Conservation (phyloP, 2,329 filamentous ascomycete species). For the Tolypocladium album region DNA sequence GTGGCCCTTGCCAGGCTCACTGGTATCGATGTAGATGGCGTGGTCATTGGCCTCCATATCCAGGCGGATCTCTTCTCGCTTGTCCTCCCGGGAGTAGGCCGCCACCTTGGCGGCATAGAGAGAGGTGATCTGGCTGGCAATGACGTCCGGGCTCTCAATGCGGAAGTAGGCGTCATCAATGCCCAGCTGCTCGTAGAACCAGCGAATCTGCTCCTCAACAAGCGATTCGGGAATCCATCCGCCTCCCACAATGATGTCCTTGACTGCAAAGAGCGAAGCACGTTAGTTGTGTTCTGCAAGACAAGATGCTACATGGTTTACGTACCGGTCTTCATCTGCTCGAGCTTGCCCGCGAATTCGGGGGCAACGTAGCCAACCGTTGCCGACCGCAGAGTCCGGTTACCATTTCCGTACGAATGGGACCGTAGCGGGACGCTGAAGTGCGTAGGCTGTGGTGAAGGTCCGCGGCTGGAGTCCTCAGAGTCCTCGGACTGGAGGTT, state of each 20-base stretch:
- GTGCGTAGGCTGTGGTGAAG: slow-evolving; percentile 83
- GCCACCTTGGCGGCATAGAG: slow-evolving; percentile 96
- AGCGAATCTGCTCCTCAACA: slow-evolving; percentile 75
- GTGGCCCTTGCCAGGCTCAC: slow-evolving; percentile 71
- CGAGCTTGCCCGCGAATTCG: slow-evolving; percentile 82
- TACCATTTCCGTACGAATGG: slow-evolving; percentile 45
- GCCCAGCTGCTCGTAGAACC: slow-evolving; percentile 97
- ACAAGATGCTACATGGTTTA: not conserved
- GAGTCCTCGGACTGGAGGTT: slow-evolving; percentile 28
- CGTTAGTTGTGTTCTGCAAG: not conserved
- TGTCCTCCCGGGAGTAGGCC: slow-evolving; percentile 85
- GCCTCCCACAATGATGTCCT: slow-evolving; percentile 65
- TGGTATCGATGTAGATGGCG: slow-evolving; percentile 97
- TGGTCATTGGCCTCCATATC: slow-evolving; percentile 94
- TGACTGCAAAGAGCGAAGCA: slow-evolving; percentile 43
- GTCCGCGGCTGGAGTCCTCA: slow-evolving; percentile 44
- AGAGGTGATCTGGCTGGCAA: slow-evolving; percentile 89
- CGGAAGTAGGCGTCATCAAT: slow-evolving; percentile 99
- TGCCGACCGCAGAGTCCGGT: slow-evolving; percentile 72
- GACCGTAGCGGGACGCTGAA: slow-evolving; percentile 56
- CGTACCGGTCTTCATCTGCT: slow-evolving; percentile 77
- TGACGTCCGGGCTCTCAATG: slow-evolving; percentile 74
- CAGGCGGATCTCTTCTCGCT: slow-evolving; percentile 84
- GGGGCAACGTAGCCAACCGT: slow-evolving; percentile 92
- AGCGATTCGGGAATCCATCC: slow-evolving; percentile 80